phyloP scores from a whole-genome alignment of 2,329 filamentous ascomycete genomes.

The Dendrostoma leiphaemia region DNA sequence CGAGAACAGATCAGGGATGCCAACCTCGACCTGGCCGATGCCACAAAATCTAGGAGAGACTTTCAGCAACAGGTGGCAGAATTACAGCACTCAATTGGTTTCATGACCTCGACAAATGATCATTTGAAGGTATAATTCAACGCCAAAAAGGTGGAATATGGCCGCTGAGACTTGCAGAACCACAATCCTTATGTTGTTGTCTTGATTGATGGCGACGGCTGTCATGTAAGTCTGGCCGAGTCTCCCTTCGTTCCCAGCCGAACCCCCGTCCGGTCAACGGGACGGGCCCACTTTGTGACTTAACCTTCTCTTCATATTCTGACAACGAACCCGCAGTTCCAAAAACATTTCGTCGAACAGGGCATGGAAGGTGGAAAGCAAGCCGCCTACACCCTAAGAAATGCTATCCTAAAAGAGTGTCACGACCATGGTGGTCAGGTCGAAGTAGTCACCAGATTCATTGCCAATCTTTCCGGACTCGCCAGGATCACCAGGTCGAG shows the following conservation, averaged over 20 bases:
- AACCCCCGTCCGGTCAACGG: not conserved
- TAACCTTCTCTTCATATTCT: not conserved
- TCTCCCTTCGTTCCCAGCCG: not conserved
- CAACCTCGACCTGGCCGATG: constrained; percentile 49
- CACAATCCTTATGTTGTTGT: constrained; percentile 59
- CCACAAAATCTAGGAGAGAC: constrained; percentile 46
- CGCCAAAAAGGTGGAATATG: constrained; percentile 10
- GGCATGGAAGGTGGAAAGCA: constrained; percentile 55
- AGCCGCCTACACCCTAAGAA: constrained; percentile 48
- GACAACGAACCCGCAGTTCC: constrained; percentile 44
- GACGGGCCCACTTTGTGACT: not conserved
- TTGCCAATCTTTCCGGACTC: constrained; percentile 53
- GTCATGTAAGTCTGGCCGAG: constrained; percentile 20
- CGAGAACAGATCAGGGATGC: constrained; percentile 39
- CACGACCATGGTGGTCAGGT: constrained; percentile 48
- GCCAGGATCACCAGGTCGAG: constrained; percentile 47
- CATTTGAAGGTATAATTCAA: constrained; percentile 42
- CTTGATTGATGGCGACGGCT: constrained; percentile 62
- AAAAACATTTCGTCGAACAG: constrained; percentile 50
- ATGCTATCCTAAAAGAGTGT: constrained; percentile 46
- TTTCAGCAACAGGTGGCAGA: constrained; percentile 46
- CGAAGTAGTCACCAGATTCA: constrained; percentile 55
- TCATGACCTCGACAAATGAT: constrained; percentile 37
- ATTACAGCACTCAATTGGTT: constrained; percentile 34
- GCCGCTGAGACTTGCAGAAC: constrained; percentile 36